Conservation (phyloP, 2,329 filamentous ascomycete species). For the Alternaria sp. region DNA sequence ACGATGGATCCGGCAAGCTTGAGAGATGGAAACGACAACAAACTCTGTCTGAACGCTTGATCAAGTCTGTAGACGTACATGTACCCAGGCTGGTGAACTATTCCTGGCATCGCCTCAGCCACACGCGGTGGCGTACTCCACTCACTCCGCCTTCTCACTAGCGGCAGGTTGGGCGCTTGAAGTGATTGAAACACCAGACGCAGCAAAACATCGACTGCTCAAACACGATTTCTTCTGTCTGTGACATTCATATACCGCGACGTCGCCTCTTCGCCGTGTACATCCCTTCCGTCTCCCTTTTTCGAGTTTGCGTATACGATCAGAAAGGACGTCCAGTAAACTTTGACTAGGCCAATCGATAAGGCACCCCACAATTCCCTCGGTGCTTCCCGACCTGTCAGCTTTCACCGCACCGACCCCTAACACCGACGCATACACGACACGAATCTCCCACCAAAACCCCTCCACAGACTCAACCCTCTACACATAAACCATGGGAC, state of each 20-base stretch:
- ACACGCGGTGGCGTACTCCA: constrained; percentile 21
- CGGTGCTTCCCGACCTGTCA: constrained; percentile 17
- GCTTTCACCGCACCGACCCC: constrained; percentile 1
- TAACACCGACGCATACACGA: neutral
- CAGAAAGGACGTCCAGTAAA: neutral
- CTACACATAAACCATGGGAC: constrained; percentile 49
- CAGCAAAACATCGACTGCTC: constrained; percentile 24
- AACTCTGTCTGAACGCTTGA: neutral
- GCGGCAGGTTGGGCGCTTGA: constrained; percentile 30
- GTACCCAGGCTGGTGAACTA: neutral
- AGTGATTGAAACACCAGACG: constrained; percentile 33
- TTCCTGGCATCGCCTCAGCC: constrained; percentile 3
- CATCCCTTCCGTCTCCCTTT: neutral
- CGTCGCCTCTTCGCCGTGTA: neutral
- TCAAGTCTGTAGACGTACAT: neutral
- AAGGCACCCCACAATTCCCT: constrained; percentile 24
- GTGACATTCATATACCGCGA: constrained; percentile 15
- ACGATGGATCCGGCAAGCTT: neutral
- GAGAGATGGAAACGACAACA: neutral
- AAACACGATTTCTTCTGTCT: constrained; percentile 27
- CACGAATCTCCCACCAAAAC: neutral
- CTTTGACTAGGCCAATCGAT: constrained; percentile 20
- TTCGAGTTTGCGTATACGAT: neutral
- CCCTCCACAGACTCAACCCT: neutral
- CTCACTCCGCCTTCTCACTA: constrained; percentile 25